Evolutionary conservation across 352 stramenopile species (phyloP), one percentile per base, ranked within the genome.

Genomic region (Phytophthora citricola): DNA sequence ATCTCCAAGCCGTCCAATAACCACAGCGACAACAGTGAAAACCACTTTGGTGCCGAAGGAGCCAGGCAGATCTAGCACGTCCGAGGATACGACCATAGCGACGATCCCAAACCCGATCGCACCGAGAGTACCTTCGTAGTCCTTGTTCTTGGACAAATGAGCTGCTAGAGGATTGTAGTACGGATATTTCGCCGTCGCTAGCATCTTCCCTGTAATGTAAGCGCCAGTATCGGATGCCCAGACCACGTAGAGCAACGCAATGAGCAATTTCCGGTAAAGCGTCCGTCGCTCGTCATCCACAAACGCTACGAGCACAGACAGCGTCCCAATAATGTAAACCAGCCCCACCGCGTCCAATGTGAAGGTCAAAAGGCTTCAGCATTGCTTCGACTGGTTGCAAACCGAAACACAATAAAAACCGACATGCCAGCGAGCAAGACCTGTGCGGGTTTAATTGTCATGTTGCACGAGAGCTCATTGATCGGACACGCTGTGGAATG

Each of bases 131-230:
- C 96, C 97, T 76, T 99, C 95, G 14, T 98, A 91, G 45, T 97
- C 97, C 71, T 99, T 99, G 81, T 98, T 98, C 20, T 97, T 96
- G 54, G 91, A 98, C 7, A 97, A 72, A 44, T 95, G 92, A 3
- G 90, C 89, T 1, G 95, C 95, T 5, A 97, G 82, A 6, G 80
- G 78, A 34, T 89, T 80, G 41, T 98, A 90, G 41, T 80, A 72
- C 7, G 83, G 84, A 31, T 98, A 88, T 31, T 94, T 91, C 10
- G 83, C 91, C 10, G 84, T 81, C 14, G 89, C 89, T 57, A 97
- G 90, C 14, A 80, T 57, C 49, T 97, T 91, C 22, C 97, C 97
- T 1, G 88, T 90, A 54, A 98, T 90, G 66, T 98, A 99, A 7
- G 95, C 95, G 14, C 94, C 94, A 5, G 98, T 95, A 74, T 99